Base-by-base conservation (phyloP, 306 rosid genomes). In the Cyclanthera cordifolia region DNA sequence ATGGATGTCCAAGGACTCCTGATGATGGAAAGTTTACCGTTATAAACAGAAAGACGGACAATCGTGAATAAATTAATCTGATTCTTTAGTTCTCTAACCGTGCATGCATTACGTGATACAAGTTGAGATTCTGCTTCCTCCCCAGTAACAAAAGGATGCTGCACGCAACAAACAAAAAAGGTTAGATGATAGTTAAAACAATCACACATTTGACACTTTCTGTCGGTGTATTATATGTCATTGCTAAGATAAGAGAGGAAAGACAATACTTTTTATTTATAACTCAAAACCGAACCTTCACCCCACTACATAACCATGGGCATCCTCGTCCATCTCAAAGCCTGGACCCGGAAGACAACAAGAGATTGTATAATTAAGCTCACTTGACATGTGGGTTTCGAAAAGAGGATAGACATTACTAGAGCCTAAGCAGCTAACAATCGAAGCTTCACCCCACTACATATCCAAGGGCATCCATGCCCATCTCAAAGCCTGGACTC, bases 81-180 rank as follows among this genome's bases (percentile, higher is more conserved):
- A 52, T 72, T 78, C 66, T 66, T 66, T 75, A 58, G 24, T 43
- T 65, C 57, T 72, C 93, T 74, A 81, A 94, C 99, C 97, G 55
- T 60, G 78, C 59, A 77, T 69, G 86, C 64, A 68, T 70, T 14
- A 71, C 37, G n/a, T 59, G 78, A 64, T 56, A n/a, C 48, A 71
- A 82, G 65, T 79, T 60, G 73, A 70, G 81, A 76, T 74, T 82
- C 81, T 74, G 69, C 25, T 8, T 64, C 56, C 72, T 86, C 74
- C 7, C 99, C 92, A 9, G 90, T 85, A 55, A 90, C 95, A 90
- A 90, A 94, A 74, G 89, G 92, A 81, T 90, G 97, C 99, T 94
- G 88, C 86, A 82, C 25, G 56, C 63, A 58, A 32, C 45, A 82
- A 72, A 83, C 46, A 30, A 17, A 46, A 56, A 52, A 68, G 21